These are phyloP conservation scores for Colletotrichum melonis DNA, from an alignment of 2,329 filamentous ascomycete genomes.

Conservation along the genomic window DNA sequence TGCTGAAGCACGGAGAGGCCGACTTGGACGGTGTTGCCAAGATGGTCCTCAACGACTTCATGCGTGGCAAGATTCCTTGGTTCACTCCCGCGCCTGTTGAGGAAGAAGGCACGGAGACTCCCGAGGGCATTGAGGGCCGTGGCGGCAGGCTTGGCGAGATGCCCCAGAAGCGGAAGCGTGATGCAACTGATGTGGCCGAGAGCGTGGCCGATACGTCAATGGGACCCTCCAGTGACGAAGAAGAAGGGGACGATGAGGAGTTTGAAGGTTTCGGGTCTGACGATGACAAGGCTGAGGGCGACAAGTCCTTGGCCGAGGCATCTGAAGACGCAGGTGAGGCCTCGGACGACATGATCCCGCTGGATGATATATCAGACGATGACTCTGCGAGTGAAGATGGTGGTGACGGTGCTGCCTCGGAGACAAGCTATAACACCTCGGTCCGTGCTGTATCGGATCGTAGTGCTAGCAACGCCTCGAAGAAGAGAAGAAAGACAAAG, in stretches of 20 bases:
- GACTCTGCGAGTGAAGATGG: slow-evolving; percentile 34
- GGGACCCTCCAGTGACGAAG: slow-evolving; percentile 41
- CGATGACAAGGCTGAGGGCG: slow-evolving; percentile 50
- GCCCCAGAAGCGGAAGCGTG: slow-evolving; percentile 79
- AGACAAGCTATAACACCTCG: slow-evolving; percentile 36
- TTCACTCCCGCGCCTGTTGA: slow-evolving; percentile 82
- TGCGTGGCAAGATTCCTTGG: slow-evolving; percentile 96
- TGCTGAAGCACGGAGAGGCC: slow-evolving; percentile 93
- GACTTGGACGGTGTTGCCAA: slow-evolving; percentile 96
- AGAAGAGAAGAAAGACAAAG: slow-evolving; percentile 35
- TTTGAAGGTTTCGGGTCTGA: slow-evolving; percentile 62
- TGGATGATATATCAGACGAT: slow-evolving; percentile 29
- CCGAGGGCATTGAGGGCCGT: slow-evolving; percentile 72
- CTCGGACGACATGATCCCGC: slow-evolving; percentile 34
- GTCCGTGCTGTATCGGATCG: slow-evolving; percentile 31
- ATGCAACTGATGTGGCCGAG: slow-evolving; percentile 61
- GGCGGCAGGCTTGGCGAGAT: slow-evolving; percentile 88
- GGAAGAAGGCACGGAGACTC: slow-evolving; percentile 62
- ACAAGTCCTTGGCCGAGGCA: slow-evolving; percentile 20
- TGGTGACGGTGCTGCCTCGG: slow-evolving; percentile 27
- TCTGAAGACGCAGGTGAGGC: slow-evolving; percentile 25
- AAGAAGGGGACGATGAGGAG: slow-evolving; percentile 49
- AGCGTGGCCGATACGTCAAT: slow-evolving; percentile 52
- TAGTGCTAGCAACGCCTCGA: slow-evolving; percentile 21
- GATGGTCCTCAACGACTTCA: slow-evolving; percentile 96